phyloP scores from a whole-genome alignment of 371 early-diverging fungal genomes.

The Rhizopus arrhizus region DNA sequence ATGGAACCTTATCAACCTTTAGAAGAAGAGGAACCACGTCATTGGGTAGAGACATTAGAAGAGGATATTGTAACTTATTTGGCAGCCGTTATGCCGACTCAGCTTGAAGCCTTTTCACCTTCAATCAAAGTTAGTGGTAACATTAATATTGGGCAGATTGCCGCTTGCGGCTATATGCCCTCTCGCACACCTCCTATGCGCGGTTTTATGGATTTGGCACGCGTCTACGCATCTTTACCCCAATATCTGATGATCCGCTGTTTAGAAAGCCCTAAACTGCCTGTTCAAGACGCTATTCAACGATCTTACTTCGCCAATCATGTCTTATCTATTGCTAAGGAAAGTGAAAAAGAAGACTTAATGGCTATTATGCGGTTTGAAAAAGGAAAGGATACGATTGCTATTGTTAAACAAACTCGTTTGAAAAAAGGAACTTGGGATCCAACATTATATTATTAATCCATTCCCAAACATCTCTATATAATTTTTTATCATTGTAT shows the following conservation, averaged over 20 bases:
- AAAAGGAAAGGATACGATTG: slow-evolving; percentile 25
- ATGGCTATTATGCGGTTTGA: slow-evolving; percentile 39
- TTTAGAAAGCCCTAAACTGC: slow-evolving; percentile 38
- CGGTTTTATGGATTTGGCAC: slow-evolving; percentile 35
- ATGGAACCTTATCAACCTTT: slow-evolving; percentile 34
- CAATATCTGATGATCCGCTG: slow-evolving; percentile 40
- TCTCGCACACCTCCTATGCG: slow-evolving; percentile 34
- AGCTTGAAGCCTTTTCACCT: slow-evolving; percentile 36
- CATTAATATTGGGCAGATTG: slow-evolving; percentile 29
- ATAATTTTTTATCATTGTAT: no score
- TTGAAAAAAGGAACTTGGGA: slow-evolving; percentile 42
- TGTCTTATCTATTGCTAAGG: slow-evolving; percentile 20
- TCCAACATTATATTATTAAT: slow-evolving; percentile 27
- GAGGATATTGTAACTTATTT: slow-evolving; percentile 37
- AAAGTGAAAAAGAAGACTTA: slow-evolving; percentile 13
- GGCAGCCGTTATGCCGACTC: slow-evolving; percentile 23
- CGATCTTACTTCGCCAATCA: slow-evolving; percentile 38
- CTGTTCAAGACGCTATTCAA: slow-evolving; percentile 40
- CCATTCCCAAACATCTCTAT: no score
- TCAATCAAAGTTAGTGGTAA: slow-evolving; percentile 32
- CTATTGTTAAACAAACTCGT: slow-evolving; percentile 33
- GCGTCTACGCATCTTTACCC: slow-evolving; percentile 38
- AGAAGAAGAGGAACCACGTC: slow-evolving; percentile 37
- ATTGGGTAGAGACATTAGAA: slow-evolving; percentile 38
- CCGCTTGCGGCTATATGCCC: slow-evolving; percentile 37